Conservation (phyloP, 2,329 filamentous ascomycete species). For the Aureobasidium namibiae region DNA sequence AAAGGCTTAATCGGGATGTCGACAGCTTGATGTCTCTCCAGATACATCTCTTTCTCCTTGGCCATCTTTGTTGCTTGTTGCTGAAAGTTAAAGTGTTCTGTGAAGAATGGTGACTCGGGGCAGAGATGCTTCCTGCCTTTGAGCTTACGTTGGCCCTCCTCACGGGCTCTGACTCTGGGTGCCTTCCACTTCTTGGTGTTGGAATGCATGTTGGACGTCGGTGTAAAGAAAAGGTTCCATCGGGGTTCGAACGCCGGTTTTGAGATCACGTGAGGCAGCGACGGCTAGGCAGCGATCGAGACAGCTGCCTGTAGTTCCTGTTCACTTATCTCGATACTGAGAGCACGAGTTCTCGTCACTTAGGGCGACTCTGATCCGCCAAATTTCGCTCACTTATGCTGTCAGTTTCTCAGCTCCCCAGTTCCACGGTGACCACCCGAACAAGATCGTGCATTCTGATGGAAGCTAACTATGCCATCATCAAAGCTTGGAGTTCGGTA, state of each 20-base stretch:
- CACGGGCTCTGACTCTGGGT: constrained; percentile 13
- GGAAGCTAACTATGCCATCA: neutral
- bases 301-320: neutral
- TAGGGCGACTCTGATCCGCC: neutral
- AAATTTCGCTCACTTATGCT: neutral
- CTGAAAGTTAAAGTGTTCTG: constrained; percentile 19
- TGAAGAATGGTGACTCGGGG: constrained; percentile 21
- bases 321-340: neutral
- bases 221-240: neutral
- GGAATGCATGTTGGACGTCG: constrained; percentile 9
- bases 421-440: no score
- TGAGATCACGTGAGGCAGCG: neutral
- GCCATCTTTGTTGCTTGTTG: constrained; percentile 18
- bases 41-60: constrained; percentile 15
- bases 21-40: neutral
- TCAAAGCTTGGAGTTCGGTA: neutral
- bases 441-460: neutral
- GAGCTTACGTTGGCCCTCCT: constrained; percentile 17
- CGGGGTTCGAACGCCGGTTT: neutral
- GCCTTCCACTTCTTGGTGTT: constrained; percentile 17
- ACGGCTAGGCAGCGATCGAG: neutral
- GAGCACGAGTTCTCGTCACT: neutral
- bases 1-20: constrained; percentile 13
- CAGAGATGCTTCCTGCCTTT: constrained; percentile 20
- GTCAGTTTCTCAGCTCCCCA: neutral